Conservation (phyloP, 331 rosid genomes). For the Quercus tomentella region DNA sequence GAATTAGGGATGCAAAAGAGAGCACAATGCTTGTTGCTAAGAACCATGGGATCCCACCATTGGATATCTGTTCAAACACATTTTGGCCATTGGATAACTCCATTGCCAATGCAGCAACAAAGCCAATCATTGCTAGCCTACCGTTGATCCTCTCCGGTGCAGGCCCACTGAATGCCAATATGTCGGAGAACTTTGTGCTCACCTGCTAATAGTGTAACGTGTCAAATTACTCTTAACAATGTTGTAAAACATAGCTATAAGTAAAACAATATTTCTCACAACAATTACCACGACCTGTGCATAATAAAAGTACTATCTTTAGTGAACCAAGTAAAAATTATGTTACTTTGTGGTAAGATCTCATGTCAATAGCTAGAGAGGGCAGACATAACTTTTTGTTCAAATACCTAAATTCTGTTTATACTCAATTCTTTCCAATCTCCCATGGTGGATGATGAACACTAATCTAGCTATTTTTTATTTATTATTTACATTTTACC, state of each 20-base stretch:
- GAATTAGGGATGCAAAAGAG: constrained; percentile 64
- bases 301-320: too few species aligned
- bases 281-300: too few species aligned
- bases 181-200: constrained; percentile 52
- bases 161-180: constrained; percentile 77
- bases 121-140: constrained; percentile 84
- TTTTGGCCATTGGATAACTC: constrained; percentile 65
- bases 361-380: too few species aligned
- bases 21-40: constrained; percentile 52
- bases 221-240: neutral
- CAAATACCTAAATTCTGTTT: too few species aligned
- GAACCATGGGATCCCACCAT: constrained; percentile 70
- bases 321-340: too few species aligned
- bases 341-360: too few species aligned
- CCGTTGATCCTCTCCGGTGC: constrained; percentile 95
- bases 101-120: constrained; percentile 66
- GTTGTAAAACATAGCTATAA: neutral
- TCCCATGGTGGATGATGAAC: too few species aligned
- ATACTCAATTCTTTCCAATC: too few species aligned
- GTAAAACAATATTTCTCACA: too few species aligned
- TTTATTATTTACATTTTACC: too few species aligned
- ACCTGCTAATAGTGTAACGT: constrained; percentile 14
- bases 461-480: too few species aligned
- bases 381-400: too few species aligned
- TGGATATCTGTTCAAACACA: constrained; percentile 49